Evolutionary conservation across 768 basidiomycete species (phyloP).

Genomic region (Polyporus arcularius): DNA sequence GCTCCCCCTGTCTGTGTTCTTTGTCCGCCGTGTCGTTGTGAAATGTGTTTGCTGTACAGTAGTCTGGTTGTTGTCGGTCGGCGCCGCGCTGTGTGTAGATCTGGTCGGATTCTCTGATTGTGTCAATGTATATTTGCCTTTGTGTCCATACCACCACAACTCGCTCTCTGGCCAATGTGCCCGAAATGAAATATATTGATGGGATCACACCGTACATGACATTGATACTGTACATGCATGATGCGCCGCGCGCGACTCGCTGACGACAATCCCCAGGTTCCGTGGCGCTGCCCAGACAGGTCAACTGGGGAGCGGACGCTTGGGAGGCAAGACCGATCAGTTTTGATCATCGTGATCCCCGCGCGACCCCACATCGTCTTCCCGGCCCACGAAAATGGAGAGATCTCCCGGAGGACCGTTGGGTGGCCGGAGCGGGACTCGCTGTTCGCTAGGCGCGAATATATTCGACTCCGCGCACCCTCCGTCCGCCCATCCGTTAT

Average conservation of each 20-base stretch:
- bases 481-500: too few relatives aligned
- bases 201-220: not conserved
- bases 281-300: too few relatives aligned
- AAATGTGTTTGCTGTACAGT: conserved; percentile 3
- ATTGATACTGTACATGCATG: too few relatives aligned
- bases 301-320: too few relatives aligned
- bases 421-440: not conserved
- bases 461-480: not conserved
- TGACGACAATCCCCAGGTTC: too few relatives aligned
- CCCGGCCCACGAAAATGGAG: not conserved
- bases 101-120: not conserved
- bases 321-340: too few relatives aligned
- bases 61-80: conserved; percentile 7
- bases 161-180: not conserved
- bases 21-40: not conserved
- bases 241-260: too few relatives aligned
- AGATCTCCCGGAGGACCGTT: not conserved
- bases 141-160: not conserved
- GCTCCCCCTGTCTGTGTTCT: too few relatives aligned
- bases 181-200: not conserved
- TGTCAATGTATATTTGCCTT: not conserved
- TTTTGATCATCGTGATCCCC: not conserved
- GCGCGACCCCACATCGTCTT: not conserved
- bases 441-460: not conserved
- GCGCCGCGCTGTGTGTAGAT: not conserved